These are phyloP conservation scores for Penicillium arizonense DNA, from an alignment of 495 filamentous ascomycete species.

Conservation along the genomic window DNA sequence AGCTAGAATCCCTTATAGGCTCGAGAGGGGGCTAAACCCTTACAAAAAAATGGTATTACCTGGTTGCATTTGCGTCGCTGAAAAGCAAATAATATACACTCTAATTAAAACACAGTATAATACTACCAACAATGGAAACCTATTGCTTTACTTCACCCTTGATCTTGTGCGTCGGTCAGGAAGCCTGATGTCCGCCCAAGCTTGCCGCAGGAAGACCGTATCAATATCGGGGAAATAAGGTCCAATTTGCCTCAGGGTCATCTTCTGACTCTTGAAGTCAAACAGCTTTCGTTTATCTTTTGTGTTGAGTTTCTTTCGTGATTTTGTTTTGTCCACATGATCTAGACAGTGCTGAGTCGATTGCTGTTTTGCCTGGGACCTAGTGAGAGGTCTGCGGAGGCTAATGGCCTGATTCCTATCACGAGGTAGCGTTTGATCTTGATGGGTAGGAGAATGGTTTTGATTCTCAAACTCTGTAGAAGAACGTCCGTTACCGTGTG, in stretches of 20 bases:
- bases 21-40: too few species aligned
- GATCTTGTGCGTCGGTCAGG: not conserved
- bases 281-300: constrained; percentile 7
- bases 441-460: too few species aligned
- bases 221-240: not conserved
- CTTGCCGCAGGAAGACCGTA: constrained; percentile 1
- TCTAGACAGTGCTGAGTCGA: not conserved
- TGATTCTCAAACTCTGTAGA: too few species aligned
- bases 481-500: too few species aligned
- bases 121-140: too few species aligned
- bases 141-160: not conserved
- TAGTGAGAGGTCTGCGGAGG: constrained; percentile 1
- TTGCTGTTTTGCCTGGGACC: constrained; percentile 9
- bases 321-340: not conserved
- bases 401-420: too few species aligned
- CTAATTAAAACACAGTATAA: too few species aligned
- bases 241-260: constrained; percentile 1
- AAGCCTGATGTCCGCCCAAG: constrained; percentile 1
- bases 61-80: too few species aligned
- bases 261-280: constrained; percentile 11
- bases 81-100: too few species aligned
- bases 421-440: too few species aligned
- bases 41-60: too few species aligned
- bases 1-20: too few species aligned
- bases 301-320: constrained; percentile 4